Evolutionary conservation across 1,284 basidiomycete species (phyloP).

Genomic region (Ceratobasidium sp.): DNA sequence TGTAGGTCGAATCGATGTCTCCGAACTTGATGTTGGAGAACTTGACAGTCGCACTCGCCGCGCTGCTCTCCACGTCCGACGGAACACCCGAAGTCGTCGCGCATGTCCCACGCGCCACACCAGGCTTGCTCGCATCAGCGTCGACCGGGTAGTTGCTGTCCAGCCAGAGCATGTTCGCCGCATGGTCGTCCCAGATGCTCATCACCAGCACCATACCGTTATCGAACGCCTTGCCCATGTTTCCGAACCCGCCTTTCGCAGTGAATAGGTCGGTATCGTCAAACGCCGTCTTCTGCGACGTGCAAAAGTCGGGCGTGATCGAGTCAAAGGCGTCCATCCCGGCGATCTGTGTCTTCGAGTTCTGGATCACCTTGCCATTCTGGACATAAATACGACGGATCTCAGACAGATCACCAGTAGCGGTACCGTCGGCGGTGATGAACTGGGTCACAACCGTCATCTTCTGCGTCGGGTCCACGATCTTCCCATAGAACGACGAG

Average conservation of each 20-base stretch:
- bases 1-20: constrained; percentile 44
- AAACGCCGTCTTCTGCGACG: constrained; percentile 57
- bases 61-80: constrained; percentile 57
- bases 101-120: constrained; percentile 66
- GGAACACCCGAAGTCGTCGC: constrained; percentile 62
- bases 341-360: constrained; percentile 58
- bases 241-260: constrained; percentile 58
- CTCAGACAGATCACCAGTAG: constrained; percentile 60
- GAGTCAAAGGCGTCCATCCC: constrained; percentile 47
- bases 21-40: constrained; percentile 46
- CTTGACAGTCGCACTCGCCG: constrained; percentile 10
- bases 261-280: constrained; percentile 61
- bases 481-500: constrained; percentile 61
- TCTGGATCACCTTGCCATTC: constrained; percentile 63
- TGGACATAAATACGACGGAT: constrained; percentile 67
- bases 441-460: constrained; percentile 69
- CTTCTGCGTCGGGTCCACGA: constrained; percentile 61
- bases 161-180: constrained; percentile 68
- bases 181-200: constrained; percentile 68
- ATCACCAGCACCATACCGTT: constrained; percentile 66
- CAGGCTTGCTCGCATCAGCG: constrained; percentile 57
- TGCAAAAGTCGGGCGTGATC: constrained; percentile 59
- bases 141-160: constrained; percentile 64
- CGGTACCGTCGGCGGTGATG: constrained; percentile 61
- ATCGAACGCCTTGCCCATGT: constrained; percentile 60